Percentiles rank a stretch among this genome's conserved stretches.
phyloP scores from a whole-genome alignment of 306 rosid genomes.

The Pyrus pyrifolia region DNA sequence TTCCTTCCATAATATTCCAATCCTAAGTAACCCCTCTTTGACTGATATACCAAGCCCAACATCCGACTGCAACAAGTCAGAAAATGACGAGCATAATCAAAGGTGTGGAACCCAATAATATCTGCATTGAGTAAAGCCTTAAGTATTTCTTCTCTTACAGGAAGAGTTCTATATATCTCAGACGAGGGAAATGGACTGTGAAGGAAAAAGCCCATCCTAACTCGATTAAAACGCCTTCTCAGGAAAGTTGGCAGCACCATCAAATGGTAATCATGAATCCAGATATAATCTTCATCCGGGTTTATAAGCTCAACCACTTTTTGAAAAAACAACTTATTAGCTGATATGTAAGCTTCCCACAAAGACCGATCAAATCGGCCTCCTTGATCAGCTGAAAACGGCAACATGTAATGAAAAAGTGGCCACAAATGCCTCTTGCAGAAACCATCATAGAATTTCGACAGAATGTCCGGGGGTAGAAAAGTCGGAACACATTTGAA shows the following conservation, averaged over 20 bases:
- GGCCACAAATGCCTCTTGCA: conserved; percentile 84
- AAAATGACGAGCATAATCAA: conserved; percentile 83
- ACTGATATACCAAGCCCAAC: conserved; percentile 81
- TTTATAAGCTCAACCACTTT: conserved; percentile 69
- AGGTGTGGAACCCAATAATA: conserved; percentile 80
- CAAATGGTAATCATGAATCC: conserved; percentile 89
- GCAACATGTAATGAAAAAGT: conserved; percentile 74
- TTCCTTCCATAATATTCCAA: conserved; percentile 83
- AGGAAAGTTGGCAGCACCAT: conserved; percentile 74
- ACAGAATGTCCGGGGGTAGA: conserved; percentile 47
- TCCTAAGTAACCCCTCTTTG: conserved; percentile 78
- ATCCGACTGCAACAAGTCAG: conserved; percentile 83
- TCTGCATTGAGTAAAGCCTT: conserved; percentile 74
- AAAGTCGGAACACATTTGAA: conserved; percentile 73
- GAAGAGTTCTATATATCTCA: conserved; percentile 76
- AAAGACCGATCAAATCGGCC: conserved; percentile 56
- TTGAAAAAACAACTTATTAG: conserved; percentile 63
- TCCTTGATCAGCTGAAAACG: conserved; percentile 53
- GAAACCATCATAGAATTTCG: conserved; percentile 69
- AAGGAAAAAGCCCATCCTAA: conserved; percentile 74
- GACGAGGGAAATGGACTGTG: conserved; percentile 89
- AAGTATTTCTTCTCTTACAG: conserved; percentile 77
- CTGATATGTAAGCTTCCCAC: conserved; percentile 76
- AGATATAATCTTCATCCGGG: conserved; percentile 74
- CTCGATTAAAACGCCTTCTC: conserved; percentile 70